phyloP scores from a whole-genome alignment of 192 early-diverging fungal genomes.

The Podila horticola region DNA sequence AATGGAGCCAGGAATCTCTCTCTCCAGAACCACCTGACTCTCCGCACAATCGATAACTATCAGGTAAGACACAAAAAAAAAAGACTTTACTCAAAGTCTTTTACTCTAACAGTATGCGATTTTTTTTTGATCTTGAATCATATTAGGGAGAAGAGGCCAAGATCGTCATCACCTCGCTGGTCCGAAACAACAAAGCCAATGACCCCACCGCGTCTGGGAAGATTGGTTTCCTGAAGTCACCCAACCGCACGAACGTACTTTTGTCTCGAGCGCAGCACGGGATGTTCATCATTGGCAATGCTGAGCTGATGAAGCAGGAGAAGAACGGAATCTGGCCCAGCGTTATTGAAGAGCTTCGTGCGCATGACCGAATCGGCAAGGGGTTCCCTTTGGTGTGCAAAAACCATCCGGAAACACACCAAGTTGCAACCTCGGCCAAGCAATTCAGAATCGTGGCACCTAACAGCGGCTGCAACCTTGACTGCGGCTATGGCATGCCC shows the following conservation, averaged over 20 bases:
- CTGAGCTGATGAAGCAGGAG: constrained; percentile 30
- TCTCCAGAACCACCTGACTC: constrained; percentile 40
- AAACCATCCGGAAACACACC: constrained; percentile 54
- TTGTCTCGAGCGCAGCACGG: constrained; percentile 68
- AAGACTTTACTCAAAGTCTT: too few species aligned
- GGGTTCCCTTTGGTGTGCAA: constrained; percentile 61
- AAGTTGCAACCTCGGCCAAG: constrained; percentile 30
- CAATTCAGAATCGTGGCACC: constrained; percentile 52
- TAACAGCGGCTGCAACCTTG: constrained; percentile 59
- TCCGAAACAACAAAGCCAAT: constrained; percentile 31
- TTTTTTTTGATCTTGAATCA: too few species aligned
- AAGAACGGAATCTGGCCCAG: constrained; percentile 52
- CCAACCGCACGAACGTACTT: constrained; percentile 66
- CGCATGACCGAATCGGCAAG: constrained; percentile 38
- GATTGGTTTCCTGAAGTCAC: constrained; percentile 66
- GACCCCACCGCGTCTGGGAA: neutral
- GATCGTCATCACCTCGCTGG: constrained; percentile 55
- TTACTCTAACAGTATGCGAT: too few species aligned
- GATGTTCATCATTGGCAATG: constrained; percentile 66
- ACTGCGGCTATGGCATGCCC: constrained; percentile 51
- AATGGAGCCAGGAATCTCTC: constrained; percentile 12
- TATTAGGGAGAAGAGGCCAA: constrained; percentile 52
- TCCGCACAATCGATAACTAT: constrained; percentile 59
- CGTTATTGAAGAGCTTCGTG: constrained; percentile 47
- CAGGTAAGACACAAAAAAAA: constrained; percentile 30